Percentiles rank a stretch among this genome's conserved stretches.
phyloP scores from a whole-genome alignment of 495 filamentous ascomycete species.

The Parmelia sp. region DNA sequence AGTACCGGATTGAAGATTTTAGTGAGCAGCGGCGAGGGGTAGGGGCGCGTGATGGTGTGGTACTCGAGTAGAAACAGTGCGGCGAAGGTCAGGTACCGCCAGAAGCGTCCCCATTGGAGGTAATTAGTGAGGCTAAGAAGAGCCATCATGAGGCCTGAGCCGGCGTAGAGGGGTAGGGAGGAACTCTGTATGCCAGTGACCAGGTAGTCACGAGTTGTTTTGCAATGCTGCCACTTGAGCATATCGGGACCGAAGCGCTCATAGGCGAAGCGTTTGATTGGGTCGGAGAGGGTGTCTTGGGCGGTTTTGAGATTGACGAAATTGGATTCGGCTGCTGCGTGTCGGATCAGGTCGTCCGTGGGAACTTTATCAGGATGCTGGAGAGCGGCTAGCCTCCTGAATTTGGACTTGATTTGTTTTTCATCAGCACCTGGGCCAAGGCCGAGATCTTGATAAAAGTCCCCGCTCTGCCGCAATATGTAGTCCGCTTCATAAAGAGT shows the following conservation, averaged over 20 bases:
- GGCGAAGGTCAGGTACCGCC: slow-evolving; percentile 77
- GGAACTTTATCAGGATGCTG: slow-evolving; percentile 84
- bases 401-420: slow-evolving; percentile 71
- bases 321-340: slow-evolving; percentile 46
- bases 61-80: slow-evolving; percentile 67
- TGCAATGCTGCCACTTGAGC: slow-evolving; percentile 59
- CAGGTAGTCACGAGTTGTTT: slow-evolving; percentile 70
- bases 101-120: slow-evolving; percentile 77
- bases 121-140: slow-evolving; percentile 70
- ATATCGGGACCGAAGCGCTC: slow-evolving; percentile 82
- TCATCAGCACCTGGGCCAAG: slow-evolving; percentile 64
- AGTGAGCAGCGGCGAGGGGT: slow-evolving; percentile 48
- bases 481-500: slow-evolving; percentile 91
- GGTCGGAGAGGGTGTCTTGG: slow-evolving; percentile 74
- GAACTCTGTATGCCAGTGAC: slow-evolving; percentile 51
- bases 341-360: slow-evolving; percentile 29
- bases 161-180: slow-evolving; percentile 57
- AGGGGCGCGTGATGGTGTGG: slow-evolving; percentile 62
- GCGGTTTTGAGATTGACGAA: slow-evolving; percentile 79
- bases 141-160: slow-evolving; percentile 55
- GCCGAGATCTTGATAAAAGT: slow-evolving; percentile 72
- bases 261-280: slow-evolving; percentile 81
- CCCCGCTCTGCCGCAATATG: slow-evolving; percentile 58
- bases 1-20: slow-evolving; percentile 59
- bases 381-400: slow-evolving; percentile 74